Base-by-base conservation (phyloP, 768 basidiomycete genomes). In the Clitopilus hobsonii region DNA sequence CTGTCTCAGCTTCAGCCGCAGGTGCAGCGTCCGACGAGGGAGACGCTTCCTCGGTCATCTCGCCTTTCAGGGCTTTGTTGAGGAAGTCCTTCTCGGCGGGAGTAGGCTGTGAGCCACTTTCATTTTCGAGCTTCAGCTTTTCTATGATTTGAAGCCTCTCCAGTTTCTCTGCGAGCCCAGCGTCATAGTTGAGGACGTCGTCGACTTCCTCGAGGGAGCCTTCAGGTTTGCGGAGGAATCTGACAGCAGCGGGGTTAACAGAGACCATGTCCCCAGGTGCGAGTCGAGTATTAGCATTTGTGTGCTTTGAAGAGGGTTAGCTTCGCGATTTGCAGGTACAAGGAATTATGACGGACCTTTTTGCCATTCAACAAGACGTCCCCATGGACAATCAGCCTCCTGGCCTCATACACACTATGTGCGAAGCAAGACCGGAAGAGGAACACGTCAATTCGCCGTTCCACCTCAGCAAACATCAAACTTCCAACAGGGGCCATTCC, bases 231-330 rank as follows among this genome's bases (percentile, higher is more conserved):
- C 73, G 77, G 56, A 95, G 75, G 70, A 95, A 89, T 5, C 84
- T 78, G 29, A 97, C 91, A 13, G 86, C 85, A 13, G 71, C 65
- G 0, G 94, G 93, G 58, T 97, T 83, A 23, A 98, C 91, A 7
- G 93, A 84, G 47, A 98, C 81, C 84, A 98, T 87, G 66, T 98
- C 96, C 6, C 96, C 96, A 7, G 96, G 96, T 38, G 92, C 88
- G 22, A 98, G 76, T 38, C 92, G 85, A 13, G 88, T 89, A 65
- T 94, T 94, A 20, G 94, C 82, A 59, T 94, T 83, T 54, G 78
- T 80, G 63, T 94, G 85, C 94, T 98, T 61, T 10, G n/a, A 56
- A 27, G 41, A 32, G n/a, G 5, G 7, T 4, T 41, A 10, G 48
- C 32, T 51, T 24, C 20, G 16, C 47, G 14, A 18, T 45, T 5